phyloP scores from a whole-genome alignment of 169 alveolate species.

The Condylostoma magnum region DNA sequence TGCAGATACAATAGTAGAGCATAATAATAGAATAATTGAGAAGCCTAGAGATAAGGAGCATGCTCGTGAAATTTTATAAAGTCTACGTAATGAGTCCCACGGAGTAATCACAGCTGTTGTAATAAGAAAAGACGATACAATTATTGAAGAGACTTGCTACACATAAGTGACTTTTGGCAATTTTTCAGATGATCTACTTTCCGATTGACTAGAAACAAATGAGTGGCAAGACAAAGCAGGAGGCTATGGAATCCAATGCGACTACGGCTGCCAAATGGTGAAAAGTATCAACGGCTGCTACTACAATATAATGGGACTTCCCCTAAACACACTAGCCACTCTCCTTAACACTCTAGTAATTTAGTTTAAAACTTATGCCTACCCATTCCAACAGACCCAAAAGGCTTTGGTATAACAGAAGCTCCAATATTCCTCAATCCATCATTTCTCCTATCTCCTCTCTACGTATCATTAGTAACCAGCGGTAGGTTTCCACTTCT shows the following conservation, averaged over 20 bases:
- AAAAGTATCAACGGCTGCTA: conserved; percentile 67
- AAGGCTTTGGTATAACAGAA: background rate
- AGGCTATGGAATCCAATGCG: conserved; percentile 67
- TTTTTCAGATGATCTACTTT: conserved; percentile 47
- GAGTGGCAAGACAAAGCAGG: conserved; percentile 75
- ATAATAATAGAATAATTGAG: conserved; percentile 56
- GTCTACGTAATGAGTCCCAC: conserved; percentile 44
- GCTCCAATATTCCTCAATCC: background rate
- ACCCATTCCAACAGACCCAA: background rate
- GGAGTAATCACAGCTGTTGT: conserved; percentile 48
- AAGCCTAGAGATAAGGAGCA: conserved; percentile 62
- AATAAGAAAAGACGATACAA: conserved; percentile 25
- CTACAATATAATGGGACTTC: conserved; percentile 72
- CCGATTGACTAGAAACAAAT: conserved; percentile 45
- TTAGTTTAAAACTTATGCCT: conserved; percentile 6
- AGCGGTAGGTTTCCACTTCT: too few relatives aligned
- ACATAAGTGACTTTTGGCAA: conserved; percentile 57
- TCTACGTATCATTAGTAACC: too few relatives aligned
- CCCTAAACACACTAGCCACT: conserved; percentile 18
- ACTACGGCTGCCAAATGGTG: conserved; percentile 48
- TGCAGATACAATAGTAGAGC: conserved; percentile 66
- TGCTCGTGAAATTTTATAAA: conserved; percentile 49
- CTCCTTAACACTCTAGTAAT: too few relatives aligned
- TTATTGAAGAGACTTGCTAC: conserved; percentile 29
- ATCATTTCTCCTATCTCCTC: too few relatives aligned